Conservation (phyloP, 345 rosid genomes). For the Murraya paniculata region DNA sequence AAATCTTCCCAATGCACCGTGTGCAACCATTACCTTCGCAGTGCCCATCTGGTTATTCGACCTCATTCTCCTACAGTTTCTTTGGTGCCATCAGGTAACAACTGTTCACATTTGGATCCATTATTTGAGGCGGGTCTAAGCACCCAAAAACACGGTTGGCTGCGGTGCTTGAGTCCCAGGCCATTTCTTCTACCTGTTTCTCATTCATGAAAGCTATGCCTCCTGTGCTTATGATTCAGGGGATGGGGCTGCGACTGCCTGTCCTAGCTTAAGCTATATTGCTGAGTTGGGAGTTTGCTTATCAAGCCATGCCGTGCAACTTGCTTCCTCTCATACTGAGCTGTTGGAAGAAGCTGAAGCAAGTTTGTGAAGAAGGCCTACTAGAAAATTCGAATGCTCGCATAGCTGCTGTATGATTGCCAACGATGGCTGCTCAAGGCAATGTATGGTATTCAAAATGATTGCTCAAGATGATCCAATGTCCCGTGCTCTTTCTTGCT, state of each 20-base stretch:
- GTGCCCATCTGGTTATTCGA: constrained; percentile 39
- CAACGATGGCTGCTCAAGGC: constrained; percentile 27
- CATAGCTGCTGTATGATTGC: constrained; percentile 11
- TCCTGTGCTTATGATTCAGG: constrained; percentile 27
- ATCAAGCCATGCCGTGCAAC: constrained; percentile 40
- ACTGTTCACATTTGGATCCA: constrained; percentile 21
- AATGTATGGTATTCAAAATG: constrained; percentile 29
- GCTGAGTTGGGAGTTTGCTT: constrained; percentile 29
- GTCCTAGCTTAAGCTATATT: constrained; percentile 10
- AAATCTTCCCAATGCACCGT: constrained; percentile 35
- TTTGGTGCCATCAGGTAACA: constrained; percentile 14
- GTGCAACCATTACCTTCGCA: constrained; percentile 25
- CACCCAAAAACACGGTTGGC: constrained; percentile 35
- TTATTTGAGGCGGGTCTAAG: constrained; percentile 23
- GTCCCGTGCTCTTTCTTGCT: no score
- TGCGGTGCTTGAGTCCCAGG: constrained; percentile 29
- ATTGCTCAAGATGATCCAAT: constrained; percentile 15
- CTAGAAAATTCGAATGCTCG: constrained; percentile 24
- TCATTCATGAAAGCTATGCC: constrained; percentile 14
- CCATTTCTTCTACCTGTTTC: constrained; percentile 30
- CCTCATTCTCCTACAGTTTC: constrained; percentile 20
- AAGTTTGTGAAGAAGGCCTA: constrained; percentile 39
- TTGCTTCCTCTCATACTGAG: constrained; percentile 24
- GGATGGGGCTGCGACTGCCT: no score
- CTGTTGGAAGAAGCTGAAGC: constrained; percentile 20